A percentile compares a stretch with the other conserved stretches of the same genome.
phyloP scores from a whole-genome alignment of 345 rosid genomes.

The Zanthoxylum bungeanum region DNA sequence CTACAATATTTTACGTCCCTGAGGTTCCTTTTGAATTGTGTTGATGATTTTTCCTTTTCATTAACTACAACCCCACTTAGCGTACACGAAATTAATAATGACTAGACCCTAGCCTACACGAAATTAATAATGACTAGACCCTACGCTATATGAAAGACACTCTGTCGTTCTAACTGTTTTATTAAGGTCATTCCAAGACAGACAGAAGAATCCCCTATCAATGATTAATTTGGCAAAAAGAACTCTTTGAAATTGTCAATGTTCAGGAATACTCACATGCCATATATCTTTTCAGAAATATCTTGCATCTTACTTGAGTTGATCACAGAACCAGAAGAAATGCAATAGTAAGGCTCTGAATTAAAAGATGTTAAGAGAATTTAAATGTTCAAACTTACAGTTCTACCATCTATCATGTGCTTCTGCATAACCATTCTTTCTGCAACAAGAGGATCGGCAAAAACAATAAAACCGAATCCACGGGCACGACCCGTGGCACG shows the following conservation, averaged over 20 bases:
- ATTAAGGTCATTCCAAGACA: background rate
- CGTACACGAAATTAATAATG: background rate
- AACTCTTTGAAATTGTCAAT: background rate
- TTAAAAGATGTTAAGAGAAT: background rate
- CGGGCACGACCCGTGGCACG: constrained; percentile 94
- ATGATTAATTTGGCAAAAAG: background rate
- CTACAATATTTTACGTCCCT: background rate
- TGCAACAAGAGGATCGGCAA: constrained; percentile 74
- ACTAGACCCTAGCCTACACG: background rate
- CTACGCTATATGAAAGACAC: background rate
- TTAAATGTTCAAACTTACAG: constrained; percentile 46
- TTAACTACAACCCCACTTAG: background rate
- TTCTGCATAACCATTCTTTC: constrained; percentile 74
- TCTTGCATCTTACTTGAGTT: constrained; percentile 3
- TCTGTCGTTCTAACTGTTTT: background rate
- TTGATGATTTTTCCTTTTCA: background rate
- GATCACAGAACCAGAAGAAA: background rate
- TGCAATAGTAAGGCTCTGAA: constrained; percentile 12
- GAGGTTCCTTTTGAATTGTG: background rate
- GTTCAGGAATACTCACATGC: background rate
- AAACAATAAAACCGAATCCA: constrained; percentile 90
- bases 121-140: background rate
- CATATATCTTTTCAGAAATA: background rate
- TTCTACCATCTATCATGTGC: constrained; percentile 81
- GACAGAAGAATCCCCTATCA: background rate